Conservation (phyloP, 805 yeast species). For the Cephaloascus fragrans region DNA sequence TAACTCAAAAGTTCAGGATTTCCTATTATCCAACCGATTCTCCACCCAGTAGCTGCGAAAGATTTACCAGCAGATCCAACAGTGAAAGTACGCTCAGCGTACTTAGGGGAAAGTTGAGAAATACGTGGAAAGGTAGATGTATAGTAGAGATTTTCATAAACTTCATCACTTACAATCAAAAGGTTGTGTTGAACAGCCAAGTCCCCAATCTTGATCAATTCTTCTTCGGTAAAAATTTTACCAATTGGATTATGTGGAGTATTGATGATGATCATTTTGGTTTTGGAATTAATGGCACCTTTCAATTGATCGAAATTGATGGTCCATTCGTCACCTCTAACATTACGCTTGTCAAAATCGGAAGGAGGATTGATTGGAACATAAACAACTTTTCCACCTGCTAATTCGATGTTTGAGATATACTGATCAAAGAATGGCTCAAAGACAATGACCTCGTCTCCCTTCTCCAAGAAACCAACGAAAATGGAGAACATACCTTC, state of each 20-base stretch:
- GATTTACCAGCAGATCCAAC: slow-evolving; percentile 98
- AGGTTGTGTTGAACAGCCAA: slow-evolving; percentile 81
- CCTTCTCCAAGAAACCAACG: slow-evolving; percentile 75
- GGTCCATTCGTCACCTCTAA: slow-evolving; percentile 80
- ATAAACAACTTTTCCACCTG: slow-evolving; percentile 87
- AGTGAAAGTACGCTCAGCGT: slow-evolving; percentile 69
- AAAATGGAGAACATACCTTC: slow-evolving; percentile 86
- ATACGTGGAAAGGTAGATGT: slow-evolving; percentile 64
- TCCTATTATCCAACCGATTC: slow-evolving; percentile 94
- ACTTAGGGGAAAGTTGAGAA: slow-evolving; percentile 73
- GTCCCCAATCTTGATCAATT: slow-evolving; percentile 65
- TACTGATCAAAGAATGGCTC: slow-evolving; percentile 98
- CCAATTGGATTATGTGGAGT: slow-evolving; percentile 98
- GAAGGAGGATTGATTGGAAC: slow-evolving; percentile 81
- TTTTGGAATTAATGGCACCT: slow-evolving; percentile 58
- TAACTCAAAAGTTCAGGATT: slow-evolving; percentile 72
- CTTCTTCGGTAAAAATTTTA: slow-evolving; percentile 71
- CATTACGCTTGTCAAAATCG: slow-evolving; percentile 51
- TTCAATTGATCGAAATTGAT: slow-evolving; percentile 74
- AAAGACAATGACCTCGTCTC: slow-evolving; percentile 93
- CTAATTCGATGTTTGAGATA: slow-evolving; percentile 84
- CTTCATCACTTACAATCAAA: slow-evolving; percentile 84
- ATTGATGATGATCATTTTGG: slow-evolving; percentile 81
- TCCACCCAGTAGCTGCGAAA: slow-evolving; percentile 99
- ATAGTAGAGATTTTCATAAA: slow-evolving; percentile 84